phyloP scores from a whole-genome alignment of 495 filamentous ascomycete genomes.

The Bacidia gigantensis region DNA sequence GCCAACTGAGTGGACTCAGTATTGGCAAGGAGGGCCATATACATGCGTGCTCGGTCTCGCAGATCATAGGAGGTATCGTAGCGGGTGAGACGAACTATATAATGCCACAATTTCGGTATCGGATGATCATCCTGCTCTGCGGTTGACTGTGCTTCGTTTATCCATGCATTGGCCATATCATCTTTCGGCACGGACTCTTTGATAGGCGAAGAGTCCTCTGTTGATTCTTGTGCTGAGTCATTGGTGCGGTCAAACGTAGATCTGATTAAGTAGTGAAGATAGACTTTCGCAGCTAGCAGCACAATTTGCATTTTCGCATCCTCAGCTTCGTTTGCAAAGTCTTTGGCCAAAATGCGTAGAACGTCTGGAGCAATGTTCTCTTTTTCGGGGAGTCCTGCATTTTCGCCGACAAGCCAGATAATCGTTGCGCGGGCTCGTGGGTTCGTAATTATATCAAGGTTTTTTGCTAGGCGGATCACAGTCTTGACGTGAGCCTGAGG shows the following conservation, averaged over 20 bases:
- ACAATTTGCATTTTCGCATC: conserved; percentile 82
- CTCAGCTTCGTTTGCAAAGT: conserved; percentile 72
- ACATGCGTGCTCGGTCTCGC: conserved; percentile 76
- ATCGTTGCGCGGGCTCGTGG: conserved; percentile 82
- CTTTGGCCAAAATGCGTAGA: conserved; percentile 73
- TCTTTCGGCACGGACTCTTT: neutral
- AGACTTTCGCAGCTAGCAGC: conserved; percentile 84
- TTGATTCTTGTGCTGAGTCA: neutral
- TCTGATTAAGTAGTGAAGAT: conserved; percentile 72
- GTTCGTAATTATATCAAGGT: conserved; percentile 71
- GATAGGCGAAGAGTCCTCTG: neutral
- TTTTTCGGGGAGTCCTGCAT: conserved; percentile 60
- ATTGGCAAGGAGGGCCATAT: conserved; percentile 64
- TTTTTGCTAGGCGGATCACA: conserved; percentile 80
- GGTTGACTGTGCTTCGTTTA: conserved; percentile 20
- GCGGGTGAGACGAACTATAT: conserved; percentile 69
- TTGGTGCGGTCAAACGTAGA: conserved; percentile 3
- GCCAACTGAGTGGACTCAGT: conserved; percentile 72
- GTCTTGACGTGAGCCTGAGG: conserved; percentile 63
- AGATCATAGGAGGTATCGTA: conserved; percentile 94
- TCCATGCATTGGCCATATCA: neutral
- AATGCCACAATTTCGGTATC: conserved; percentile 64
- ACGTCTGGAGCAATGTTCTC: conserved; percentile 89
- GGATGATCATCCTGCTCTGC: conserved; percentile 37
- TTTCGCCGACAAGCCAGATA: conserved; percentile 96